Conservation (phyloP, 305 asterid genomes). For the Fraxinus ornus region DNA sequence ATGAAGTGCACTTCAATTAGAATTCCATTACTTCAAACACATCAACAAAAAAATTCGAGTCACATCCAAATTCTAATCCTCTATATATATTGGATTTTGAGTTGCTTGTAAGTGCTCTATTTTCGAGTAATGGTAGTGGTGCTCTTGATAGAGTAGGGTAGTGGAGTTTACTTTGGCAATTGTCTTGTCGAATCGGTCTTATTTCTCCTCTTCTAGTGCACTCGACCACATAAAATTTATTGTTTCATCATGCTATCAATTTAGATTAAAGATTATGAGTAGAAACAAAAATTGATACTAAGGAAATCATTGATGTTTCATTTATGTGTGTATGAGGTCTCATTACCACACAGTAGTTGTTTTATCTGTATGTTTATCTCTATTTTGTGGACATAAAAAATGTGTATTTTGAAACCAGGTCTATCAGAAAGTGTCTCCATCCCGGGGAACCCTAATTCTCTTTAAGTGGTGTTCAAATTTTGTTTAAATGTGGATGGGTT, state of each 20-base stretch:
- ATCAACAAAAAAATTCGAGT: no score
- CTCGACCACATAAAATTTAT: not conserved
- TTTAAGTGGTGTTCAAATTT: slow-evolving; percentile 14
- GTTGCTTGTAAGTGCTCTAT: not conserved
- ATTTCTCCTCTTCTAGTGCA: not conserved
- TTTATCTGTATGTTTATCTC: not conserved
- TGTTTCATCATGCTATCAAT: not conserved
- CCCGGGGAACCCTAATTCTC: slow-evolving; percentile 40
- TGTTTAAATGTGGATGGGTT: not conserved
- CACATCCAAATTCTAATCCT: no score
- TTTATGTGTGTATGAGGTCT: not conserved
- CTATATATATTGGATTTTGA: no score
- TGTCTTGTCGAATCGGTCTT: not conserved
- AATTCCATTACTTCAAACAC: no score
- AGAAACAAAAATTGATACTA: not conserved
- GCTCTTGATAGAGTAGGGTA: no score
- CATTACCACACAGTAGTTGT: not conserved
- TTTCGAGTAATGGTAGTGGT: not conserved
- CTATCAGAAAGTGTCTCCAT: slow-evolving; percentile 29
- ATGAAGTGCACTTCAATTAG: no score
- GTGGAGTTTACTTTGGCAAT: not conserved
- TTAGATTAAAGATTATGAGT: not conserved
- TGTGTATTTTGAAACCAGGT: not conserved
- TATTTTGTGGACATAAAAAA: slow-evolving; percentile 25
- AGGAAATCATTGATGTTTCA: not conserved